These are phyloP conservation scores for Talaromyces sp. DNA, from an alignment of 2,329 filamentous ascomycete species.

Conservation along the genomic window DNA sequence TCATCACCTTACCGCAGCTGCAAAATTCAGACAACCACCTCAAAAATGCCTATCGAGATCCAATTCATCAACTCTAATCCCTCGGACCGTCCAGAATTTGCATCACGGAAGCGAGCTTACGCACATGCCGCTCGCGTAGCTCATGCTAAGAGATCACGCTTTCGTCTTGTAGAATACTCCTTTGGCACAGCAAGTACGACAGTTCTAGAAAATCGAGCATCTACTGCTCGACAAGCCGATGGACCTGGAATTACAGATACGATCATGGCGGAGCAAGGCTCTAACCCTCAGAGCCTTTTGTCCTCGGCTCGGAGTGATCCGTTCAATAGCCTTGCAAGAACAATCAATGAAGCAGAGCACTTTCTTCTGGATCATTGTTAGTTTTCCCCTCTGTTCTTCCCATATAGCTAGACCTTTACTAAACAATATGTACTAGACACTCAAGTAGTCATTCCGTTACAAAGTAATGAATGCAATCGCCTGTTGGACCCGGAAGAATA, in stretches of 20 bases:
- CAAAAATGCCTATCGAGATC: not conserved
- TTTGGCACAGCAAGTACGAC: not conserved
- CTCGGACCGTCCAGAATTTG: not conserved
- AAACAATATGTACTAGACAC: not conserved
- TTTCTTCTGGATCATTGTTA: conserved; percentile 12
- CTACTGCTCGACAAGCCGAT: not conserved
- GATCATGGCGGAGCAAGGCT: not conserved
- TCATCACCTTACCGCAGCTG: not conserved
- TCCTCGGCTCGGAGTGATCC: conserved; percentile 4
- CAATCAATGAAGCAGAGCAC: not conserved
- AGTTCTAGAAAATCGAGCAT: not conserved
- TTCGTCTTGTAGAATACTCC: conserved; percentile 9
- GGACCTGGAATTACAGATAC: not conserved
- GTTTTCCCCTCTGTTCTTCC: not conserved
- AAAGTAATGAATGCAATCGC: not conserved
- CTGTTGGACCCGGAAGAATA: not conserved
- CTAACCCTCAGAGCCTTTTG: not conserved
- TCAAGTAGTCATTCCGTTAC: conserved; percentile 3
- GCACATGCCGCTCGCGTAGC: conserved; percentile 9
- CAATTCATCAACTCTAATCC: conserved; percentile 3
- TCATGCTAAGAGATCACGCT: conserved; percentile 1
- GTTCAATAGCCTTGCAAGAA: not conserved
- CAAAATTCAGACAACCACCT: not conserved
- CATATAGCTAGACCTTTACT: not conserved
- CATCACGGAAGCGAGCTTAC: conserved; percentile 1